phyloP scores from a whole-genome alignment of 305 asterid species.

The Fraxinus dipetala region DNA sequence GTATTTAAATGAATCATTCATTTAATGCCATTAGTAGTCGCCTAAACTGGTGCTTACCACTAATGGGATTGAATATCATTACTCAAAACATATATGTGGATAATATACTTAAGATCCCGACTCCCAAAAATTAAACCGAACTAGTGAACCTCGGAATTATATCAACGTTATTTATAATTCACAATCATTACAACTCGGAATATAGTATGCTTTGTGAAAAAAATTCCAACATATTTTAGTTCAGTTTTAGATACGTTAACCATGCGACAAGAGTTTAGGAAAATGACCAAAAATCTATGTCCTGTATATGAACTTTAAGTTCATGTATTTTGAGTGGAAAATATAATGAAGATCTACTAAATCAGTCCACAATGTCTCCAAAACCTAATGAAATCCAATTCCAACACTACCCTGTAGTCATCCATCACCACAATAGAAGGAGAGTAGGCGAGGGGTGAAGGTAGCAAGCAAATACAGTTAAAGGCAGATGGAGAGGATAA shows the following conservation, averaged over 20 bases:
- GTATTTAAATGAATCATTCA: not conserved
- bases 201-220: not conserved
- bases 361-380: not conserved
- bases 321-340: not conserved
- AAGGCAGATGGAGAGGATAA: not conserved
- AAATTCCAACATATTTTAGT: not conserved
- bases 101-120: not conserved
- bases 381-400: not conserved
- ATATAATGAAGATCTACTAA: not conserved
- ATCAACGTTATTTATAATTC: not conserved
- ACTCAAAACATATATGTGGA: not conserved
- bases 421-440: not conserved
- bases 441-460: not conserved
- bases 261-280: not conserved
- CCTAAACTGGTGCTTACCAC: not conserved
- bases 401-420: not conserved
- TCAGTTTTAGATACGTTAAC: not conserved
- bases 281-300: not conserved
- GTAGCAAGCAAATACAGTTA: not conserved
- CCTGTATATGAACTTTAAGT: not conserved
- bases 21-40: not conserved
- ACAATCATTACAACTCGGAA: not conserved
- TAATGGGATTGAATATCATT: not conserved
- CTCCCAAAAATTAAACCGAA: not conserved
- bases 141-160: not conserved